Evolutionary conservation across 371 early-diverging fungal genomes (phyloP).

Genomic region (Mortierella sp.): DNA sequence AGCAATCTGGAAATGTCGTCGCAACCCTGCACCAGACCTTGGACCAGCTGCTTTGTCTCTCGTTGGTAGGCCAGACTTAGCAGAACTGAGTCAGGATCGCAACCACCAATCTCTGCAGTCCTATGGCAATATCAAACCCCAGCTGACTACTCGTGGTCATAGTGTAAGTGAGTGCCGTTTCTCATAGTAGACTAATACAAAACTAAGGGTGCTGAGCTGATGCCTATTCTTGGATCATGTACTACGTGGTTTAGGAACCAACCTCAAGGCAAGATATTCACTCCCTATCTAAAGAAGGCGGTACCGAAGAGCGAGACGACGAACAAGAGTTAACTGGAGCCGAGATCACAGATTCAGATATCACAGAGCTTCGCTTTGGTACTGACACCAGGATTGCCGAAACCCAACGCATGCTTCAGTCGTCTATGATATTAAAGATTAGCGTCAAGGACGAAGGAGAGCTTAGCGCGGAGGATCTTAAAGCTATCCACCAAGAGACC

Average conservation of each 20-base stretch:
- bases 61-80: slow-evolving; percentile 71
- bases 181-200: too few relatives aligned
- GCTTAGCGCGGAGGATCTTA: slow-evolving; percentile 10
- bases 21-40: slow-evolving; percentile 22
- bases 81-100: slow-evolving; percentile 54
- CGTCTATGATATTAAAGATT: slow-evolving; percentile 56
- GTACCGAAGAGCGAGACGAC: slow-evolving; percentile 15
- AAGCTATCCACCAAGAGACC: slow-evolving; percentile 55
- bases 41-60: slow-evolving; percentile 18
- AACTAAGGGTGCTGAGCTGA: too few relatives aligned
- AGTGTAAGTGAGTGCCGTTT: too few relatives aligned
- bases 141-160: not conserved
- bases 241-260: slow-evolving; percentile 23
- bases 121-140: not conserved
- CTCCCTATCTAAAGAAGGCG: slow-evolving; percentile 34
- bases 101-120: slow-evolving; percentile 14
- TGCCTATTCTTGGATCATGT: not conserved
- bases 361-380: slow-evolving; percentile 67
- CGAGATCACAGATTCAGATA: slow-evolving; percentile 57
- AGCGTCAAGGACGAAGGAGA: slow-evolving; percentile 52
- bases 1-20: slow-evolving; percentile 36
- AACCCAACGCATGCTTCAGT: slow-evolving; percentile 65
- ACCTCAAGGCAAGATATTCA: slow-evolving; percentile 27
- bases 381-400: slow-evolving; percentile 73
- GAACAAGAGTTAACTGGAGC: slow-evolving; percentile 50